phyloP scores from a whole-genome alignment of 148 eudicot genomes.

The Rhododendron simsii region DNA sequence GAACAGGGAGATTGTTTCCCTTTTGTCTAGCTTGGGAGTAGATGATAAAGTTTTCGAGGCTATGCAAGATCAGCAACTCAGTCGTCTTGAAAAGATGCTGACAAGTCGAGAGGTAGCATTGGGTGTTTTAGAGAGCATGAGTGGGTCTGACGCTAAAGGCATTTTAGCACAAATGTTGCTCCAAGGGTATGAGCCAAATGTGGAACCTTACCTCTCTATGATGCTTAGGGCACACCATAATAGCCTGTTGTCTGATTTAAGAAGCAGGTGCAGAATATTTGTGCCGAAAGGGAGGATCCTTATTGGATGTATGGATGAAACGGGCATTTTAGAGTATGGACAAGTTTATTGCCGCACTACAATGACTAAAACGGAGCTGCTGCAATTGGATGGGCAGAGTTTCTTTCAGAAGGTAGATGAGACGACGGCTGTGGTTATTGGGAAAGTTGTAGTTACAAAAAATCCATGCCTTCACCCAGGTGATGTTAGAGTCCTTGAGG shows the following conservation, averaged over 20 bases:
- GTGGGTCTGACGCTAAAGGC: slow-evolving; percentile 41
- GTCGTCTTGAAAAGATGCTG: slow-evolving; percentile 59
- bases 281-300: slow-evolving; percentile 82
- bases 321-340: slow-evolving; percentile 72
- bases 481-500: slow-evolving; percentile 91
- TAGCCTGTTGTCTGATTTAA: slow-evolving; percentile 61
- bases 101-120: slow-evolving; percentile 55
- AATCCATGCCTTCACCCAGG: slow-evolving; percentile 99
- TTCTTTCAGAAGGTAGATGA: slow-evolving; percentile 63
- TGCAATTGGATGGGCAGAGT: slow-evolving; percentile 34
- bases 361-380: slow-evolving; percentile 55
- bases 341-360: slow-evolving; percentile 78
- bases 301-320: slow-evolving; percentile 90
- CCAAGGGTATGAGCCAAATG: slow-evolving; percentile 72
- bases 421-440: slow-evolving; percentile 51
- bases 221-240: slow-evolving; percentile 80
- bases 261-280: slow-evolving; percentile 73
- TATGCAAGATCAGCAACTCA: slow-evolving; percentile 60
- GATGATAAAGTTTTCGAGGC: slow-evolving; percentile 55
- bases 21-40: slow-evolving; percentile 79
- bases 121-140: slow-evolving; percentile 61
- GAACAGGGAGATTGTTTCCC: slow-evolving; percentile 82
- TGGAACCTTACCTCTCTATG: slow-evolving; percentile 81
- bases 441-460: slow-evolving; percentile 87
- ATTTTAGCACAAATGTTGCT: slow-evolving; percentile 63